These are phyloP conservation scores for Chaetomiaceae sp. DNA, from an alignment of 2,329 filamentous ascomycete genomes.

Conservation along the genomic window DNA sequence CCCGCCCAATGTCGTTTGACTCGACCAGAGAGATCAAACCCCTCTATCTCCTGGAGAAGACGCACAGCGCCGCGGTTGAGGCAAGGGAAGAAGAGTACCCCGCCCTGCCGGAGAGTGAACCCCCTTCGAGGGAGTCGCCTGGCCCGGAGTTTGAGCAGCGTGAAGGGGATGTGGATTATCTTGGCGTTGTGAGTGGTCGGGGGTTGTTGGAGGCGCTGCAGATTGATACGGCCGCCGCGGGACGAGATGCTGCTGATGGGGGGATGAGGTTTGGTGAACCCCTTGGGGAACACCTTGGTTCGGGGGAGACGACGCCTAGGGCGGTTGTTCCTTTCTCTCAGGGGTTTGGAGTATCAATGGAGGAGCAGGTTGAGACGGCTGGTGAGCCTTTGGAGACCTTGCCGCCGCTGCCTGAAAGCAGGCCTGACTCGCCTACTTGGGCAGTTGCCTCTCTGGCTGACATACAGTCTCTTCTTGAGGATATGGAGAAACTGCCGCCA, in stretches of 20 bases:
- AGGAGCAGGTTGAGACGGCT: background rate
- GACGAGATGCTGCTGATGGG: background rate
- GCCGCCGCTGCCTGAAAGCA: constrained; percentile 17
- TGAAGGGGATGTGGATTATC: constrained; percentile 30
- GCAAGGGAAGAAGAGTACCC: constrained; percentile 41
- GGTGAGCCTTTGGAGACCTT: background rate
- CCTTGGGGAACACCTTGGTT: constrained; percentile 17
- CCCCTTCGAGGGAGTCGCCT: constrained; percentile 27
- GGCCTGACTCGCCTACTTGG: constrained; percentile 4
- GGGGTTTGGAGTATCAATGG: background rate
- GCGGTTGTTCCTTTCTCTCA: background rate
- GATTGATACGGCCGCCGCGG: constrained; percentile 19
- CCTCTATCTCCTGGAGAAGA: constrained; percentile 72
- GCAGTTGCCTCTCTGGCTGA: too few relatives aligned
- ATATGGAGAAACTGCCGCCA: background rate
- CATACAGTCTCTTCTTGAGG: background rate
- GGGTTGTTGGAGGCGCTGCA: constrained; percentile 10
- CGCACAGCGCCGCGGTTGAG: constrained; percentile 25
- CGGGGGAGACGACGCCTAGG: constrained; percentile 20
- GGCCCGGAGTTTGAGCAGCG: constrained; percentile 29
- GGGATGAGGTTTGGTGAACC: constrained; percentile 10
- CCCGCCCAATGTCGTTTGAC: constrained; percentile 59
- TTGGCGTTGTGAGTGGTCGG: background rate
- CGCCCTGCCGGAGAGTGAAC: constrained; percentile 44
- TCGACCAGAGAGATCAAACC: constrained; percentile 70